These are phyloP conservation scores for Monosporascus sp. DNA, from an alignment of 2,329 filamentous ascomycete genomes.

Conservation along the genomic window DNA sequence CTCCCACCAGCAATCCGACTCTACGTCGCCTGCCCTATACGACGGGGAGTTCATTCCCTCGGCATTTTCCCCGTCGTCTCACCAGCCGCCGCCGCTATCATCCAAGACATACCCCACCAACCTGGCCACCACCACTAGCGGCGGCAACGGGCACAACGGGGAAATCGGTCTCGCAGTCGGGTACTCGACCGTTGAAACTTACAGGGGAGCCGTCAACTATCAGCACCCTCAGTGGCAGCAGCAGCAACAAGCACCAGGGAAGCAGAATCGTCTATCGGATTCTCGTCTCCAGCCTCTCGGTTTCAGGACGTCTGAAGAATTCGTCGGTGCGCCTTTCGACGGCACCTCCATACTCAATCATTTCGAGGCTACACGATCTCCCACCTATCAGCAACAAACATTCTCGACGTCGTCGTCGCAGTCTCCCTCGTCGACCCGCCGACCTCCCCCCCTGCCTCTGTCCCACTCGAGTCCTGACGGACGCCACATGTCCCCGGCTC, in stretches of 20 bases:
- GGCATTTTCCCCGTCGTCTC: constrained; percentile 28
- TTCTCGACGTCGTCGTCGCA: not conserved
- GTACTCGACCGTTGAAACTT: constrained; percentile 2
- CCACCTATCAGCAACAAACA: constrained; percentile 17
- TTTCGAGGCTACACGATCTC: constrained; percentile 47
- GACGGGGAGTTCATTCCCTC: constrained; percentile 41
- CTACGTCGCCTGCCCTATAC: constrained; percentile 41
- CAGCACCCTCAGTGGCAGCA: not conserved
- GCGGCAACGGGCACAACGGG: not conserved
- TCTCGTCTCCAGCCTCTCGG: constrained; percentile 33
- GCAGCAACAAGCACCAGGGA: not conserved
- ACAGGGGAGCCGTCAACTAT: constrained; percentile 9
- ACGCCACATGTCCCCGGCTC: constrained; percentile 46
- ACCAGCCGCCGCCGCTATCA: constrained; percentile 16
- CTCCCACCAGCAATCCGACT: constrained; percentile 21
- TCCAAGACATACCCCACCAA: constrained; percentile 11
- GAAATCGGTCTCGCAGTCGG: constrained; percentile 1
- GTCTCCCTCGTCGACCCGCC: constrained; percentile 19
- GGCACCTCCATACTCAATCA: constrained; percentile 55
- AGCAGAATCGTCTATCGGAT: constrained; percentile 27
- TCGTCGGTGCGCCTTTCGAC: constrained; percentile 63
- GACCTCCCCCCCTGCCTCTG: constrained; percentile 25
- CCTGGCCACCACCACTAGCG: not conserved
- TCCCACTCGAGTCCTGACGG: constrained; percentile 46
- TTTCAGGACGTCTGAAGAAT: constrained; percentile 48